Base-by-base conservation (phyloP, 805 yeast species). In the Lipomyces yamadae region DNA sequence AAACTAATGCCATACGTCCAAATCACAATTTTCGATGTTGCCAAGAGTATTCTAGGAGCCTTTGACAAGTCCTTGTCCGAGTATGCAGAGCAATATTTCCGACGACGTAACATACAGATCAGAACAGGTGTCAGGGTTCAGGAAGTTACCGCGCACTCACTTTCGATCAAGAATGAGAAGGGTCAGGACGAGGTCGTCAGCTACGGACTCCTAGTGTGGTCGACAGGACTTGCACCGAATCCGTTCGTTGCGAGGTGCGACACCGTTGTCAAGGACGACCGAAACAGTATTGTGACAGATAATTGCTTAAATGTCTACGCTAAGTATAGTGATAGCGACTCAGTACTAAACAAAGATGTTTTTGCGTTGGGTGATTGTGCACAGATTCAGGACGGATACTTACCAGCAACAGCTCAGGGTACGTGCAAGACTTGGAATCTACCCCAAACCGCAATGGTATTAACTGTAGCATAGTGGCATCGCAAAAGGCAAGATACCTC, bases 321-420 rank as follows among this genome's bases (percentile, higher is more conserved):
- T 24, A 73, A 80, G 48, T 88, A 88, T 64, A 13, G 11, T 10
- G 8, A n/a, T 32, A 42, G 35, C n/a, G 63, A 56, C 2, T n/a
- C 42, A 18, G 42, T 59, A 18, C 57, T 61, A 11, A 68, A 65
- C 42, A 54, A 88, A 63, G 88, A 86, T 68, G 88, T 87, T 35
- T 88, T 86, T 72, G 91, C 90, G 2, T 83, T 88, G 72, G 91
- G 91, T 59, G 91, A 88, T 74, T 88, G 91, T 72, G 79, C 90
- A 0, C 86, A 90, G 0, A 84, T 88, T 11, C 84, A 86, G 74
- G 84, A 86, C 62, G 86, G 89, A 3, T 84, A 88, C 2, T 76
- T 88, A 70, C 91, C 91, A 3, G 89, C 91, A 11, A 88, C 91
- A 6, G 91, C 91, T 5, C 91, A 88, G 78, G 82, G 90, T 65